Conservation (phyloP, 1,139 yeast genomes). For the Blastobotrys illinoisensis region DNA sequence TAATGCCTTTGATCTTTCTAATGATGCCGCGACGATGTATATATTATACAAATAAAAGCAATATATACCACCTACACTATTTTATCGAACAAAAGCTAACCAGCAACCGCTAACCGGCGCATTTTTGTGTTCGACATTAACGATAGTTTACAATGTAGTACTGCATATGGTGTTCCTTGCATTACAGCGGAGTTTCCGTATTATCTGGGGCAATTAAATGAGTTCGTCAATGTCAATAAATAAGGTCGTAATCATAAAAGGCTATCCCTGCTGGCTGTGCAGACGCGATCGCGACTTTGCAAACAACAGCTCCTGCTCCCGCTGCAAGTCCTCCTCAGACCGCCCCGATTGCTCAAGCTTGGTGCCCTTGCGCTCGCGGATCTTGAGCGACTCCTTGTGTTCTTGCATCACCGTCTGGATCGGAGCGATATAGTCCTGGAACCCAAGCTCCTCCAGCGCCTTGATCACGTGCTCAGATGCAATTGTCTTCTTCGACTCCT, state of each 20-base stretch:
- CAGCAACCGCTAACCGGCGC: no score
- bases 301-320: constrained; percentile 89
- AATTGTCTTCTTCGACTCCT: constrained; percentile 91
- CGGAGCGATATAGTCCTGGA: constrained; percentile 75
- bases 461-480: constrained; percentile 94
- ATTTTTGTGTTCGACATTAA: no score
- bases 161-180: no score
- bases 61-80: not conserved
- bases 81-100: no score
- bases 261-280: constrained; percentile 20
- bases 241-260: not conserved
- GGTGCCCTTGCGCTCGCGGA: constrained; percentile 84
- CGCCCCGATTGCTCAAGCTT: constrained; percentile 91
- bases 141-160: no score
- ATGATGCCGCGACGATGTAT: not conserved
- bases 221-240: not conserved
- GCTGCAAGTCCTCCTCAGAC: constrained; percentile 83
- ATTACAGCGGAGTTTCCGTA: no score
- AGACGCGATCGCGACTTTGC: constrained; percentile 70
- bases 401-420: constrained; percentile 76
- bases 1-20: not conserved
- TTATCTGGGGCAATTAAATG: no score
- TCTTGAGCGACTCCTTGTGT: constrained; percentile 75
- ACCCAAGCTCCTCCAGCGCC: constrained; percentile 85
- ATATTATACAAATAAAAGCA: constrained; percentile 1